A percentile compares a stretch with the other conserved stretches of the same genome.
Conservation (phyloP, 2,329 filamentous ascomycete genomes). For the Aspergillus versicolor region DNA sequence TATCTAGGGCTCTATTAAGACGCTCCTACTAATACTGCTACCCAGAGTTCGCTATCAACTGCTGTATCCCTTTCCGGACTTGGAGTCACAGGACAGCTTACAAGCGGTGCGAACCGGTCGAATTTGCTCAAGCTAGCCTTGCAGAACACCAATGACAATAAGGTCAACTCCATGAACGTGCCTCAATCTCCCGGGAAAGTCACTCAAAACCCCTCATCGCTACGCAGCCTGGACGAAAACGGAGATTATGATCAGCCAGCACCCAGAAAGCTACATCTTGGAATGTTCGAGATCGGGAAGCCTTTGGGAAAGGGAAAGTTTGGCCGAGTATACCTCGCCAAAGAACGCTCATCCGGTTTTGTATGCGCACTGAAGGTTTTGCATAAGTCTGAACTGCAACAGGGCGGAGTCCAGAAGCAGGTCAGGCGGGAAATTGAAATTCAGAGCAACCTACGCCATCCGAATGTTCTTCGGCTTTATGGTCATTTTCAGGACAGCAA, state of each 20-base stretch:
- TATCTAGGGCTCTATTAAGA: background rate
- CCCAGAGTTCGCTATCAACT: slow-evolving; percentile 47
- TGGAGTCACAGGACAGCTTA: slow-evolving; percentile 42
- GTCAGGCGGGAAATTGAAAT: slow-evolving; percentile 87
- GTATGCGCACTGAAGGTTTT: slow-evolving; percentile 84
- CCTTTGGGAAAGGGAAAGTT: slow-evolving; percentile 87
- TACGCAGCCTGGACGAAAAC: slow-evolving; percentile 49
- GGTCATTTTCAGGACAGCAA: slow-evolving; percentile 89
- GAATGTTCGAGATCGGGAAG: slow-evolving; percentile 92
- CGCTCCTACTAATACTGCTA: slow-evolving; percentile 19
- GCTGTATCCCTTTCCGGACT: slow-evolving; percentile 51
- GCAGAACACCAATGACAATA: slow-evolving; percentile 69
- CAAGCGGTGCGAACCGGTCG: slow-evolving; percentile 61
- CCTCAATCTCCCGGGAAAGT: slow-evolving; percentile 64
- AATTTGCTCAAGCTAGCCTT: slow-evolving; percentile 85
- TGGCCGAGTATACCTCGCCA: slow-evolving; percentile 79
- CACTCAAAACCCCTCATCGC: slow-evolving; percentile 44
- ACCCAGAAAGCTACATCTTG: slow-evolving; percentile 70
- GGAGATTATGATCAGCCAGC: slow-evolving; percentile 55
- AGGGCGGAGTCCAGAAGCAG: slow-evolving; percentile 82
- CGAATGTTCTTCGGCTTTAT: slow-evolving; percentile 79
- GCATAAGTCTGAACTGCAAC: slow-evolving; percentile 78
- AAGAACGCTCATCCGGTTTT: slow-evolving; percentile 75
- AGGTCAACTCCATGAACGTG: slow-evolving; percentile 53
- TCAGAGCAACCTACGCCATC: slow-evolving; percentile 81